Evolutionary conservation across 768 basidiomycete genomes (phyloP), one percentile per base, ranked within the genome.

Genomic region (Serendipita vermifera): DNA sequence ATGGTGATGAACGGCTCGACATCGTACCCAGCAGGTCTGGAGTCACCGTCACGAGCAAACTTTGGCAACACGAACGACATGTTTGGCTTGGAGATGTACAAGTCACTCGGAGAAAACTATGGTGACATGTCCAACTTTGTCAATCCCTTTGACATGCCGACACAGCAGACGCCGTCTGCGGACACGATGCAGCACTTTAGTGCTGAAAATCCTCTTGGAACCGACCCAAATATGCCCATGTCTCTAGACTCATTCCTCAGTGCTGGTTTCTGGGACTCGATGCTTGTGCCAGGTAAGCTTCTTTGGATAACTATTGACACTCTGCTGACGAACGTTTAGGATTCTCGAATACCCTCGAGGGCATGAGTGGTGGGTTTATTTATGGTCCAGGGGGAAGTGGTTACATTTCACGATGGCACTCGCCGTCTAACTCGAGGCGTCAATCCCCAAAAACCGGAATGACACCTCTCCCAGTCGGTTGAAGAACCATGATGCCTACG

Each of bases 191-290:
- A 5, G 26, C 2, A 22, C 9, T 51, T 5, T 29, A 51, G 32
- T n/a, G 22, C 20, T 1, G 17, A 9, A 27, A 31, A 15, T 24
- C 46, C 20, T 24, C n/a, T 31, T 7, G 32, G 29, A 1, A 31
- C 46, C 2, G 46, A 51, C 32, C 65, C 67, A 41, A 65, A 66
- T 57, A 75, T 74, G 38, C 67, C 75, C 70, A 64, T 90, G 59
- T 82, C 85, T 53, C 88, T 91, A 83, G 88, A 90, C 62, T 83
- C 80, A 63, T 82, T 90, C 38, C 72, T 91, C 54, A 83, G 79
- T 59, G 79, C 74, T 58, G 80, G 79, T 38, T 91, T 91, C 67
- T 91, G 88, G 89, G 89, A 90, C 67, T 88, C 77, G 61, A 80
- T 90, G 63, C 77, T 91, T 33, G 83, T 91, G 24, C 88, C 88